Evolutionary conservation across 805 yeast genomes (phyloP), one percentile per base, ranked within the genome.

Genomic region (Maudiozyma pseudohumilis): DNA sequence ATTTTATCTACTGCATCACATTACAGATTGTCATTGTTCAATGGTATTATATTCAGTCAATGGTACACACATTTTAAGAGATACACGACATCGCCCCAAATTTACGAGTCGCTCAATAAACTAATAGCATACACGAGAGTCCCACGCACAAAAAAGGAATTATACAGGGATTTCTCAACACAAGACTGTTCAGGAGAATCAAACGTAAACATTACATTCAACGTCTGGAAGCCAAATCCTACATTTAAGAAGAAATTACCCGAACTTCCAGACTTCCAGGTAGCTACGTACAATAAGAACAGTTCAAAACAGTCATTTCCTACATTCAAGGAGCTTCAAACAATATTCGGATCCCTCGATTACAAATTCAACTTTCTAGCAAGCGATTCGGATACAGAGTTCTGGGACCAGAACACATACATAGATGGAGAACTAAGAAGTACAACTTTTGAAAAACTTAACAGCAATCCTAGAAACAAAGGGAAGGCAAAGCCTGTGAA

Each of bases 141-240:
- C 13, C 49, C 50, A 6, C 43, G 50, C 34, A 40, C 46, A 9
- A 21, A 29, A 7, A 2, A 32, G 0, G 50, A 47, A 3, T 21
- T 52, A 15, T 13, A 29, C 18, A 28, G 12, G 23, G 20, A 17
- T 21, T 9, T 10, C 4, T 25, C 10, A 4, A 17, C 18, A 34
- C 44, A 45, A 0, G 37, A 39, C 10, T 38, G 36, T 2, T 5
- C 18, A 2, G 20, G 19, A 9, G 12, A 21, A 2, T 4, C 10
- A 24, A 4, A 7, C 5, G 59, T 55, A 27, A 39, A 52, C 5
- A 60, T 80, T 3, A 63, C 72, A 0, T 87, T 66, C 48, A 68
- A 80, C 49, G 82, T 84, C 3, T 88, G 96, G 95, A 86, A 83
- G 54, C 96, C 97, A 2, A 64, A 69, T 2, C 69, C 82, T 0